Conservation (phyloP, 805 yeast genomes). For the Alloascoidea africana region DNA sequence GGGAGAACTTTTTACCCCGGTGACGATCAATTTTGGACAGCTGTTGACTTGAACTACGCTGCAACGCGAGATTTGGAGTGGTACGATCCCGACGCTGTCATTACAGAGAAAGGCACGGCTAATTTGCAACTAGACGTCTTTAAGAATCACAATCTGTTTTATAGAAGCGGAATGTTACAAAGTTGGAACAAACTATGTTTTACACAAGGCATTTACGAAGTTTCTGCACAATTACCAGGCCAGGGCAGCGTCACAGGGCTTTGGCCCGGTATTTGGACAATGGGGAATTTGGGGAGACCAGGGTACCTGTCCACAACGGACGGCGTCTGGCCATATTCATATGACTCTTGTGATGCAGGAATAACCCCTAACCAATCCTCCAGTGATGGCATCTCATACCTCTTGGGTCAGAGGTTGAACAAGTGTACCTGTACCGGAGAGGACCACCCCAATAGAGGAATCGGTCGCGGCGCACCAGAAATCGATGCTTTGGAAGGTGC, state of each 20-base stretch:
- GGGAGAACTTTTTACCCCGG: conserved; percentile 86
- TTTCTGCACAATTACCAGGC: conserved; percentile 67
- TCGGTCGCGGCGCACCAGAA: conserved; percentile 92
- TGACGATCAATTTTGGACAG: conserved; percentile 87
- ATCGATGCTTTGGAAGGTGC: conserved; percentile 87
- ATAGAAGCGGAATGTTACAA: conserved; percentile 86
- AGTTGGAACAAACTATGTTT: conserved; percentile 87
- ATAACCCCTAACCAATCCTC: conserved; percentile 89
- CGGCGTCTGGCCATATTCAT: conserved; percentile 92
- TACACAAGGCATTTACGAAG: conserved; percentile 69
- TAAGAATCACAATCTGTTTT: conserved; percentile 60
- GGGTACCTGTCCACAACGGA: conserved; percentile 81
- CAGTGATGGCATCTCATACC: conserved; percentile 72
- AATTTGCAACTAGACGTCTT: conserved; percentile 65
- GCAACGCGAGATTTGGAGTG: conserved; percentile 88
- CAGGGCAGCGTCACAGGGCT: conserved; percentile 66
- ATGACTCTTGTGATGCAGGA: conserved; percentile 83
- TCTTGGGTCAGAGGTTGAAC: conserved; percentile 72
- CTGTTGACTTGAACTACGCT: conserved; percentile 67
- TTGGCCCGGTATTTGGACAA: conserved; percentile 96
- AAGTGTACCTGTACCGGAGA: conserved; percentile 70
- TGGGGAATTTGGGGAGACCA: conserved; percentile 88
- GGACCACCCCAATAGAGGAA: conserved; percentile 79
- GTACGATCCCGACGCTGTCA: conserved; percentile 86
- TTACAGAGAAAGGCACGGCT: conserved; percentile 62